Evolutionary conservation across 495 filamentous ascomycete genomes (phyloP).

Genomic region (Trichoderma parareesei): DNA sequence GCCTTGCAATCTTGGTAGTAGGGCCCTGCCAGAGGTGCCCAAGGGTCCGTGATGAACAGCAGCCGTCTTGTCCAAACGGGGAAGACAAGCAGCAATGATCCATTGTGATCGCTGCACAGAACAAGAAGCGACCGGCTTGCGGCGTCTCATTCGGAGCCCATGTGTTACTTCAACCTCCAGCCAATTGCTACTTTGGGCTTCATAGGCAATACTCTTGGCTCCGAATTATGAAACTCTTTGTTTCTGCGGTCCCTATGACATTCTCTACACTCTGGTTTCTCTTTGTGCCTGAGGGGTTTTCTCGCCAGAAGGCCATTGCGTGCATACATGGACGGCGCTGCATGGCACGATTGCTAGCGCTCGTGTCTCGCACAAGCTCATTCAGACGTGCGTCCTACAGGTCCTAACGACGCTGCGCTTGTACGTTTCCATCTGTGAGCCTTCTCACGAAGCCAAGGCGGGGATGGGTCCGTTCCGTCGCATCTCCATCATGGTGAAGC

Average conservation of each 20-base stretch:
- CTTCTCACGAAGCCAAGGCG: background rate
- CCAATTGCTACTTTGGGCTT: background rate
- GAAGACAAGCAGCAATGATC: background rate
- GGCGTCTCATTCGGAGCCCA: background rate
- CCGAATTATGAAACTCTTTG: background rate
- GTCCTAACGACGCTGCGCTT: too few relatives aligned
- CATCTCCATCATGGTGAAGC: constrained; percentile 1
- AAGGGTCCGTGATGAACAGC: background rate
- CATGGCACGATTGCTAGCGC: background rate
- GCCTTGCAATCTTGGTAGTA: background rate
- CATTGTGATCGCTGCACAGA: constrained; percentile 1
- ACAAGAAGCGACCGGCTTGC: background rate
- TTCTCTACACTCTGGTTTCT: background rate
- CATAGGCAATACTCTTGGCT: background rate
- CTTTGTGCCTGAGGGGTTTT: background rate
- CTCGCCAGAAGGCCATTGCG: background rate
- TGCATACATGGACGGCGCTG: background rate
- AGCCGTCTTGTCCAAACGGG: background rate
- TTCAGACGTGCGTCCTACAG: too few relatives aligned
- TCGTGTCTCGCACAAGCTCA: background rate
- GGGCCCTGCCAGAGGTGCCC: background rate
- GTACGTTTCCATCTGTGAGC: too few relatives aligned
- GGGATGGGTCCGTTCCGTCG: background rate
- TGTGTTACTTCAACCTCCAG: background rate
- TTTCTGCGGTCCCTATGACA: background rate